Conservation (phyloP, 805 yeast species). For the Kluyveromyces dobzhanskii region DNA sequence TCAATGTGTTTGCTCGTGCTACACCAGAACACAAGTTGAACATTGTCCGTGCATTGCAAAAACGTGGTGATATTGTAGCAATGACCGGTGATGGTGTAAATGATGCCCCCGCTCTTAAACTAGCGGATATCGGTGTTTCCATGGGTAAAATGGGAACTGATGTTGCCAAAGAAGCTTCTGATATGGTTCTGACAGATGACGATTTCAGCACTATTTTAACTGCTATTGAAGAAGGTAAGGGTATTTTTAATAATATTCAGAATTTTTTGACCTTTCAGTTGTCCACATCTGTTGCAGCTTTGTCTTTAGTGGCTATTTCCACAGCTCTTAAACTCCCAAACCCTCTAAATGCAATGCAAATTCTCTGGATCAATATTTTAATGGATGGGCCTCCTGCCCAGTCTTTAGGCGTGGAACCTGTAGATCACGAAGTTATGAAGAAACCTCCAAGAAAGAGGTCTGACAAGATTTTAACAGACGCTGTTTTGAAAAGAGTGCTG, state of each 20-base stretch:
- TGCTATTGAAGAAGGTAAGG: constrained; percentile 97
- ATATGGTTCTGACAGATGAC: constrained; percentile 94
- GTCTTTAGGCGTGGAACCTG: constrained; percentile 94
- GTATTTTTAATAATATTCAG: constrained; percentile 92
- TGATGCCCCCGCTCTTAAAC: constrained; percentile 95
- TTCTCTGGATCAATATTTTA: constrained; percentile 90
- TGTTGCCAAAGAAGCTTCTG: constrained; percentile 97
- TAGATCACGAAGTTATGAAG: constrained; percentile 89
- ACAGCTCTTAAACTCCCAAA: constrained; percentile 84
- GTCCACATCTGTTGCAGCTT: constrained; percentile 92
- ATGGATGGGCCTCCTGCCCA: constrained; percentile 99
- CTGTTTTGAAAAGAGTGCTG: constrained; percentile 62
- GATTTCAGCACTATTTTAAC: constrained; percentile 89
- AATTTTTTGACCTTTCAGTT: constrained; percentile 91
- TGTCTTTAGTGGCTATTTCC: constrained; percentile 78
- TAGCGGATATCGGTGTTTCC: constrained; percentile 93
- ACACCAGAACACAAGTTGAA: constrained; percentile 90
- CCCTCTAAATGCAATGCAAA: constrained; percentile 97
- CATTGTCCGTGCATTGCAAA: constrained; percentile 82
- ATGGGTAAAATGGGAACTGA: constrained; percentile 95
- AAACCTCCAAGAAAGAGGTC: constrained; percentile 90
- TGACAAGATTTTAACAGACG: constrained; percentile 71
- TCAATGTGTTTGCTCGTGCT: constrained; percentile 88
- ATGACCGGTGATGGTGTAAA: constrained; percentile 99
- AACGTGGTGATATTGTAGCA: constrained; percentile 90